Evolutionary conservation across 2,329 filamentous ascomycete species (phyloP), one percentile per base, ranked within the genome.

Genomic region (Talaromyces marneffei): DNA sequence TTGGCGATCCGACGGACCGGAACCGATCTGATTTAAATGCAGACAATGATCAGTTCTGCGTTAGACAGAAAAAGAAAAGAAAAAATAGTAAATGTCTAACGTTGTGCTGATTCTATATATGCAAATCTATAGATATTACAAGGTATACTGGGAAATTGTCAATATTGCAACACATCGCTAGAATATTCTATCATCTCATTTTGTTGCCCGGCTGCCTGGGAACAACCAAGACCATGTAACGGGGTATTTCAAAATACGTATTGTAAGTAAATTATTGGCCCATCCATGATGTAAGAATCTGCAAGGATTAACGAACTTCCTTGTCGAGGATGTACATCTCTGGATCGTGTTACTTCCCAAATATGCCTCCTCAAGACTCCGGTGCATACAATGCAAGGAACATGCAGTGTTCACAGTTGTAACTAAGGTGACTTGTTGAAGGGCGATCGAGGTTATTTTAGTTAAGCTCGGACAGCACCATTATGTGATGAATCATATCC

Each of bases 261-360:
- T 33, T 52, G 29, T 52, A 33, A 12, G 27, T 33, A 16, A 52
- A 23, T 8, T 29, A 48, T 29, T 48, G 44, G 44, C 44, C 44
- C 44, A 18, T 29, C 46, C 42, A 57, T 61, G 60, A 61, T 61
- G 60, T 61, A 61, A 61, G 42, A 57, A 57, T 61, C 60, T 57
- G 60, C 60, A 61, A 61, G 60, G 60, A 61, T 60, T 31, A 31
- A 33, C 9, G 25, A 27, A 20, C 29, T 48, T 35, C 18, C n/a
- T 10, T 52, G n/a, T 48, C 44, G 25, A 46, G 42, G 42, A 46
- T 44, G 40, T 29, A 8, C 44, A 27, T 29, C 44, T 50, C 25
- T 50, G 48, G 18, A 52, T 23, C 48, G 48, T 52, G 29, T 52
- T 5, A 33, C 23, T 16, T n/a, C n/a, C n/a, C 14, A 18, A 52